Conservation (phyloP, 176 grass and related monocot genomes). For the Triticum monococcum region DNA sequence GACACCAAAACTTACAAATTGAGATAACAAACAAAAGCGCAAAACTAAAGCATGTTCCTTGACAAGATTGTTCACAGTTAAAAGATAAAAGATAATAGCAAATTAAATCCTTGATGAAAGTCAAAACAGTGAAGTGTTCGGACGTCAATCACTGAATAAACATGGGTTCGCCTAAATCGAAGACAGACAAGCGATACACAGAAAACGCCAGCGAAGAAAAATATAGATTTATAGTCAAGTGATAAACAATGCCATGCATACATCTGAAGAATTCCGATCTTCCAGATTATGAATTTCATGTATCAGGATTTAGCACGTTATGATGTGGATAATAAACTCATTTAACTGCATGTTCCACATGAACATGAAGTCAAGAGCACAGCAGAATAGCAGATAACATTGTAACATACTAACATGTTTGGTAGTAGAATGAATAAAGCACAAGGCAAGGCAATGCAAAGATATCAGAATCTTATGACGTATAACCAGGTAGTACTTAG, state of each 20-base stretch:
- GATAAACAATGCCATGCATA: background rate
- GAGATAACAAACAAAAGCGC: slow-evolving; percentile 5
- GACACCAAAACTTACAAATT: slow-evolving; percentile 16
- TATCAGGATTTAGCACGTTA: background rate
- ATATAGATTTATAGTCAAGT: background rate
- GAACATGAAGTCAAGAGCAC: slow-evolving; percentile 9
- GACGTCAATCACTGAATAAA: background rate
- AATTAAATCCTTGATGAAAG: background rate
- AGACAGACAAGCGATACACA: background rate
- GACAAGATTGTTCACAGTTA: slow-evolving; percentile 20
- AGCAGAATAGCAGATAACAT: background rate
- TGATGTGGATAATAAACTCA: background rate
- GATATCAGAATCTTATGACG: background rate
- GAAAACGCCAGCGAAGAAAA: background rate
- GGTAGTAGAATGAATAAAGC: slow-evolving; percentile 13
- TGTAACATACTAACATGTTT: slow-evolving; percentile 11
- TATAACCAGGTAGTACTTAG: background rate
- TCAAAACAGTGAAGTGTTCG: background rate
- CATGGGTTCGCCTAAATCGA: background rate
- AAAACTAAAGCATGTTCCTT: slow-evolving; percentile 18
- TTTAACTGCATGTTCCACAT: background rate
- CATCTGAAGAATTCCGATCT: background rate
- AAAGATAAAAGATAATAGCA: background rate
- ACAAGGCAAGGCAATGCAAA: background rate
- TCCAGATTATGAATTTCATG: background rate